Percentiles rank a stretch among this genome's conserved stretches.
Conservation (phyloP, 306 rosid species). For the Rosa persica region DNA sequence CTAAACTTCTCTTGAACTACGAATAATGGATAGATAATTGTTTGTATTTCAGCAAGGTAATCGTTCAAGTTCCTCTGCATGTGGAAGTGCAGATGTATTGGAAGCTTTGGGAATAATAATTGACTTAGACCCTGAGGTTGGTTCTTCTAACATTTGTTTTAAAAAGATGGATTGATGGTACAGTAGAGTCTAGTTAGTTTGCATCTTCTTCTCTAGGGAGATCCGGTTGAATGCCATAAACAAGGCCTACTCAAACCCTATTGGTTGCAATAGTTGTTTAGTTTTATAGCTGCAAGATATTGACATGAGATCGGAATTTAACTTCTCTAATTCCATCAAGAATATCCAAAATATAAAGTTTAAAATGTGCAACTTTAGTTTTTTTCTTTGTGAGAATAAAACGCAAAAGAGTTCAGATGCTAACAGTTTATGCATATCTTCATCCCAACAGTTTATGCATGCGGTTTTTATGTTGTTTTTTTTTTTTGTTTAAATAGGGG, state of each 20-base stretch:
- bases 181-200: neutral
- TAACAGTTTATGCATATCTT: neutral
- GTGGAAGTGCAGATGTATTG: conserved; percentile 97
- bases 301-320: too few relatives aligned
- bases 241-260: neutral
- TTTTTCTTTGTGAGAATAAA: neutral
- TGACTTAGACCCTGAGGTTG: conserved; percentile 79
- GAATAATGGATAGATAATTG: neutral
- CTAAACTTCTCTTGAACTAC: neutral
- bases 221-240: conserved; percentile 8
- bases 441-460: neutral
- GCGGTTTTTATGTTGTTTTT: conserved; percentile 14
- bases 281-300: neutral
- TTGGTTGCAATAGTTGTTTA: neutral
- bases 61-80: conserved; percentile 91
- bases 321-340: neutral
- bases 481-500: conserved; percentile 50
- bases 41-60: conserved; percentile 74
- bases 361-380: neutral
- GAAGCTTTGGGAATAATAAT: conserved; percentile 73
- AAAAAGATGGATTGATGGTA: neutral
- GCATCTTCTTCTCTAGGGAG: neutral
- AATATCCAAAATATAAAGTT: neutral
- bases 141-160: conserved; percentile 18
- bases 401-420: neutral